Evolutionary conservation across 495 filamentous ascomycete species (phyloP).

Genomic region (Aspergillus ellipticus): DNA sequence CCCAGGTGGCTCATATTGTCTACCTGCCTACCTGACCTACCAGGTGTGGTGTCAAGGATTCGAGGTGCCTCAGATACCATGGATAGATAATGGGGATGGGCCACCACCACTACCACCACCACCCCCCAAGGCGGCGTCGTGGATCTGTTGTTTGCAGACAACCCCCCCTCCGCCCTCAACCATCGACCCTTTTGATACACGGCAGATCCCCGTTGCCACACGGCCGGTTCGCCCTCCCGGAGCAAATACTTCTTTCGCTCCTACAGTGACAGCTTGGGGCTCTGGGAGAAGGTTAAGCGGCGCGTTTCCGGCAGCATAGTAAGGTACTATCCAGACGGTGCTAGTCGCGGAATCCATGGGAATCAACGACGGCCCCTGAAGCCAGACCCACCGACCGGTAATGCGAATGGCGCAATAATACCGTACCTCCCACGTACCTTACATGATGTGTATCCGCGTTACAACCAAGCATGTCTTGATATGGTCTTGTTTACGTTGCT

Average conservation of each 20-base stretch:
- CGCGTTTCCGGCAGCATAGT: neutral
- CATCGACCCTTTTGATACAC: neutral
- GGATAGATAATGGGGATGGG: neutral
- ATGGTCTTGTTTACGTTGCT: neutral
- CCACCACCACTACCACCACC: too few relatives aligned
- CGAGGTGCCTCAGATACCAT: neutral
- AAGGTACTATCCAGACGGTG: neutral
- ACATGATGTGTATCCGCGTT: neutral
- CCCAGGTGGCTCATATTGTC: neutral
- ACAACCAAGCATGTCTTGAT: neutral
- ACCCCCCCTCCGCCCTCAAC: neutral
- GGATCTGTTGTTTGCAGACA: neutral
- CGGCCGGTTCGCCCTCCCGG: neutral
- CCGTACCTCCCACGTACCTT: neutral
- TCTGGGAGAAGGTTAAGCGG: neutral
- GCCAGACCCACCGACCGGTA: conserved; percentile 14
- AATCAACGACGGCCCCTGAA: conserved; percentile 20
- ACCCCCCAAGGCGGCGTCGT: too few relatives aligned
- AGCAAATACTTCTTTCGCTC: neutral
- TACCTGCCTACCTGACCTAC: neutral
- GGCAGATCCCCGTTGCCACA: too few relatives aligned
- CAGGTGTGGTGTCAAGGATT: neutral
- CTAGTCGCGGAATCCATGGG: conserved; percentile 16
- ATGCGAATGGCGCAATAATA: neutral
- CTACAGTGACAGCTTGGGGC: neutral